A percentile compares a stretch with the other conserved stretches of the same genome.
Evolutionary conservation across 2,329 filamentous ascomycete genomes (phyloP).

Genomic region (Mycosphaerelloides madeirae): DNA sequence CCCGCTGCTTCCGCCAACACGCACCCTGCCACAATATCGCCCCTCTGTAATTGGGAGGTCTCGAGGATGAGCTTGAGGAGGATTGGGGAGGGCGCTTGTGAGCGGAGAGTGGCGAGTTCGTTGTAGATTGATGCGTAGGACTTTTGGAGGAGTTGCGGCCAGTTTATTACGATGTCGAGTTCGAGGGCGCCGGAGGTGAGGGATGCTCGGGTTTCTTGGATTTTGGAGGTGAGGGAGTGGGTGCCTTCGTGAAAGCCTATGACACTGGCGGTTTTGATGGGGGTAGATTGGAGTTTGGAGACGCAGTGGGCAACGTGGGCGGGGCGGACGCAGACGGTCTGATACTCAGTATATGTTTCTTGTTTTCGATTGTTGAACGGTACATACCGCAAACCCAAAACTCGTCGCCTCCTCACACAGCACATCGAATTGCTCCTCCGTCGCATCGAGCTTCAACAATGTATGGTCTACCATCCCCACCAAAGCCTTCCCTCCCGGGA

Average conservation of each 20-base stretch:
- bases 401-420: constrained; percentile 53
- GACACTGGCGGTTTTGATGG: constrained; percentile 53
- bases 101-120: constrained; percentile 51
- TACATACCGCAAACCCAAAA: constrained; percentile 43
- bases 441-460: constrained; percentile 47
- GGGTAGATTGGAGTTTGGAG: constrained; percentile 44
- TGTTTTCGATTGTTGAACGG: background rate
- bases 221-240: constrained; percentile 47
- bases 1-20: constrained; percentile 49
- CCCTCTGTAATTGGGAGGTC: constrained; percentile 47
- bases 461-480: constrained; percentile 44
- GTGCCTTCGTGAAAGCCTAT: constrained; percentile 59
- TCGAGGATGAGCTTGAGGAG: constrained; percentile 57
- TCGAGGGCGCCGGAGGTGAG: constrained; percentile 50
- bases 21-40: constrained; percentile 51
- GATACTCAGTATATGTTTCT: constrained; percentile 14
- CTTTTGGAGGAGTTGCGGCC: constrained; percentile 38
- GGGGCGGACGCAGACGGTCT: constrained; percentile 55
- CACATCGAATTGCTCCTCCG: constrained; percentile 46
- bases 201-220: constrained; percentile 48
- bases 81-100: constrained; percentile 39
- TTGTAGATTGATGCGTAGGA: constrained; percentile 48
- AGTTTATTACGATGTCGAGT: constrained; percentile 57
- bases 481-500: constrained; percentile 17
- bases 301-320: constrained; percentile 49